Evolutionary conservation across 805 yeast genomes (phyloP), one percentile per base, ranked within the genome.

Genomic region (Candida orba): DNA sequence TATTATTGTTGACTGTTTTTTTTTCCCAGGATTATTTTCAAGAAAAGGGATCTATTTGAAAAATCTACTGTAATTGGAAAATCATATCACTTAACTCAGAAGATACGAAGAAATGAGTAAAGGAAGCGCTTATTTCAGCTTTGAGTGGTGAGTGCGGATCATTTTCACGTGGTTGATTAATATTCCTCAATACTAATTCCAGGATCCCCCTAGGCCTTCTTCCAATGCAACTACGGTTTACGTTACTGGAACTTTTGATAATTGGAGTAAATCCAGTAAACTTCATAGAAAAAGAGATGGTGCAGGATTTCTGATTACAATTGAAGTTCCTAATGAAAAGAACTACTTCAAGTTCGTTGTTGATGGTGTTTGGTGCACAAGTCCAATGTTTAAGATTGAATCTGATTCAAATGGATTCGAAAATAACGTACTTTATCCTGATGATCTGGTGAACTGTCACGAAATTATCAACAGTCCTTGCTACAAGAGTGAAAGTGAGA

Each of bases 171-270:
- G 34, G 18, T 31, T 5, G 6, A 15, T 31, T n/a, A 15, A 15
- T 7, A 8, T 31, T 34, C 22, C 22, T 13, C 29, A 27, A 13
- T 10, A 27, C 29, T 27, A 27, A 27, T 13, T 3, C 29, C 29
- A 27, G 22, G 22, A 20, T 9, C 12, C 12, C 9, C 10, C 14
- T 31, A 66, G 69, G 69, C 66, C 66, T 8, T 36, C 49, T 4
- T 20, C 22, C 4, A 46, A 44, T 37, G 63, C 59, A 4, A 57
- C 64, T n/a, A 9, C 17, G 12, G 83, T 78, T 36, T 73, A 70
- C 48, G 77, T 79, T 37, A 75, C 83, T 33, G 84, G 84, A n/a
- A 66, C 74, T 25, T 75, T 75, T 55, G 81, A 76, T 52, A 66
- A 73, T 52, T 79, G 84, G 84, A 45, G 68, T 34, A 68, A 70